phyloP scores from a whole-genome alignment of 148 eudicot species.

The Rhododendron ovatum region DNA sequence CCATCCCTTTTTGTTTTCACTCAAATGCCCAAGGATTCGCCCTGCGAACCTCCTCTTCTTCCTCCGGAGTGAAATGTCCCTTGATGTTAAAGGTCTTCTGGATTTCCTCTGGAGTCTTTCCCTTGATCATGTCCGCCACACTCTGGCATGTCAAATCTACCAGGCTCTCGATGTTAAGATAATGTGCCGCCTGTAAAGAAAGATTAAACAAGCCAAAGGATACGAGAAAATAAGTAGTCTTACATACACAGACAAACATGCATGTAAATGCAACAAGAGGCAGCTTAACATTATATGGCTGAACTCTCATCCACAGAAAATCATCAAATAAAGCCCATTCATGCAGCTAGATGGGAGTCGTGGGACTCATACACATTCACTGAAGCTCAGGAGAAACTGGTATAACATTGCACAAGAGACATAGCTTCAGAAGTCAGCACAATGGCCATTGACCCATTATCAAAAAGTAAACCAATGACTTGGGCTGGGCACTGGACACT shows the following conservation, averaged over 20 bases:
- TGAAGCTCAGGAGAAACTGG: not conserved
- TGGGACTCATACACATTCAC: not conserved
- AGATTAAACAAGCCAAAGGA: not conserved
- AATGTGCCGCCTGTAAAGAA: conserved; percentile 51
- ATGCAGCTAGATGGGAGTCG: not conserved
- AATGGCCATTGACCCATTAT: not conserved
- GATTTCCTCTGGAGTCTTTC: conserved; percentile 70
- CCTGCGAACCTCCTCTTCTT: conserved; percentile 58
- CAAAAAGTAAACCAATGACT: not conserved
- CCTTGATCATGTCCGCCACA: conserved; percentile 68
- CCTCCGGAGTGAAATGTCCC: conserved; percentile 56
- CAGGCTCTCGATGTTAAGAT: conserved; percentile 51
- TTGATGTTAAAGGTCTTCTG: conserved; percentile 57
- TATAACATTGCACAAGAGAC: not conserved
- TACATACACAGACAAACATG: not conserved
- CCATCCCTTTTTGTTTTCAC: conserved; percentile 5
- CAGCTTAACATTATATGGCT: not conserved
- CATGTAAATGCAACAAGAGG: not conserved
- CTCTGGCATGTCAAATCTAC: conserved; percentile 66
- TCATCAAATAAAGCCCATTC: not conserved
- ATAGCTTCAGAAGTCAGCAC: not conserved
- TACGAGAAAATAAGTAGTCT: not conserved
- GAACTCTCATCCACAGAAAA: not conserved
- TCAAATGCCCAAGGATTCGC: conserved; percentile 75
- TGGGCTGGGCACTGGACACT: too few relatives aligned